phyloP scores from a whole-genome alignment of 2,329 filamentous ascomycete genomes.

The Hypoxylon sp. region DNA sequence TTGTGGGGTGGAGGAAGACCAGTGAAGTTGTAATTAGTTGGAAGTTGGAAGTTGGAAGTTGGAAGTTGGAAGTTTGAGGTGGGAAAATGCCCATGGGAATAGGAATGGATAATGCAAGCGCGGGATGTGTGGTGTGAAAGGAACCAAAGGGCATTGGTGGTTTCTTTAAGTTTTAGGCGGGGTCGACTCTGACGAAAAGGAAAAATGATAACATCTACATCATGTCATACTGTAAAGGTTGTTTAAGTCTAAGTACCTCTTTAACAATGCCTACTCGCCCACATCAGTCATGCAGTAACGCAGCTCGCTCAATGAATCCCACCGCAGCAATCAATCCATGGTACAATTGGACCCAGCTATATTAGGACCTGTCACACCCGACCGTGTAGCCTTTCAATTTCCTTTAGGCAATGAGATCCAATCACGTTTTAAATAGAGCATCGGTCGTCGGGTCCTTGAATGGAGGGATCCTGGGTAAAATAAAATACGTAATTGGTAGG shows the following conservation, averaged over 20 bases:
- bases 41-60: conserved; percentile 24
- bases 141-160: conserved; percentile 26
- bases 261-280: conserved; percentile 20
- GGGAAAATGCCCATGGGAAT: conserved; percentile 29
- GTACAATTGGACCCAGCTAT: conserved; percentile 10
- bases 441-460: conserved; percentile 4
- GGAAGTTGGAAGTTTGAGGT: conserved; percentile 28
- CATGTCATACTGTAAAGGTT: not conserved
- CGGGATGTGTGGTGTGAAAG: conserved; percentile 25
- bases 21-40: conserved; percentile 25
- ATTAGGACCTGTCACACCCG: conserved; percentile 17
- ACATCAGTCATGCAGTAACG: too few relatives aligned
- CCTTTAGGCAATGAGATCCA: conserved; percentile 12
- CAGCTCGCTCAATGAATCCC: conserved; percentile 1
- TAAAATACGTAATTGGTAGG: too few relatives aligned
- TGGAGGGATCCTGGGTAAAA: too few relatives aligned
- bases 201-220: conserved; percentile 23
- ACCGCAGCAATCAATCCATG: not conserved
- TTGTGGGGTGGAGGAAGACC: conserved; percentile 8
- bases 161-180: conserved; percentile 32
- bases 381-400: conserved; percentile 28
- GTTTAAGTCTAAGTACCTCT: conserved; percentile 18
- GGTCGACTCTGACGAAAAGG: conserved; percentile 12
- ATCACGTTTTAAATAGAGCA: conserved; percentile 9
- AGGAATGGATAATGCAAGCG: conserved; percentile 25